Evolutionary conservation across 371 early-diverging fungal genomes (phyloP).

Genomic region (Mortierella sp.): DNA sequence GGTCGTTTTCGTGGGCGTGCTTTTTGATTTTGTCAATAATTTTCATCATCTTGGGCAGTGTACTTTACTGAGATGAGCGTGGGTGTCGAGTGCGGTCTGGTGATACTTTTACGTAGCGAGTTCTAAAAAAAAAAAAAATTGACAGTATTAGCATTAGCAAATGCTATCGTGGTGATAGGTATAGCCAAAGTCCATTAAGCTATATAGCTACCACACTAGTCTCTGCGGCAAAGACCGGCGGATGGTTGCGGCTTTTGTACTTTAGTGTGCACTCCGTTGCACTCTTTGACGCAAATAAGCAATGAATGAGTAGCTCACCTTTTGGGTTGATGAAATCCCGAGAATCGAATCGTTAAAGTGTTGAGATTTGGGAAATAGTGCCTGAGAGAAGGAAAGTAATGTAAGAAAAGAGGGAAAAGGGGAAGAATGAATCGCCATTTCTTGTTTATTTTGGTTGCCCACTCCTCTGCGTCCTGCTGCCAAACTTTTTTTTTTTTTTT

Average conservation of each 20-base stretch:
- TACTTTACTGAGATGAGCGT: background rate
- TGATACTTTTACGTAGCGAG: background rate
- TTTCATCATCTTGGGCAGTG: conserved; percentile 40
- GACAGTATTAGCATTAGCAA: too few relatives aligned
- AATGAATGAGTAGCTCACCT: background rate
- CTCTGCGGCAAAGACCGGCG: too few relatives aligned
- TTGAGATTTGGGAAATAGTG: background rate
- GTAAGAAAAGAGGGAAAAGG: conserved; percentile 5
- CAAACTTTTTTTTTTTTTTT: conserved; percentile 1
- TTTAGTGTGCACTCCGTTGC: too few relatives aligned
- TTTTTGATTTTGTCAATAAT: conserved; percentile 54
- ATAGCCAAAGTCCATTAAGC: too few relatives aligned
- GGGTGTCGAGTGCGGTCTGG: background rate
- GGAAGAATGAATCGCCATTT: conserved; percentile 4
- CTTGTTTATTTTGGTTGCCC: conserved; percentile 1
- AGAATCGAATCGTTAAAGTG: background rate
- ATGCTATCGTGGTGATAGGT: too few relatives aligned
- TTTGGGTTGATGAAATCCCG: background rate
- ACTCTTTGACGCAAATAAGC: background rate
- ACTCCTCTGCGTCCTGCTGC: background rate
- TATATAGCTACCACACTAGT: too few relatives aligned
- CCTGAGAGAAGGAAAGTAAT: background rate
- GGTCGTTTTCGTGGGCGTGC: conserved; percentile 38
- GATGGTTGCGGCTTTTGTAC: too few relatives aligned
- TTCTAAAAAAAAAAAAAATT: background rate